Evolutionary conservation across 2,329 filamentous ascomycete species (phyloP), one percentile per base, ranked within the genome.

Genomic region (Xylariales sp.): DNA sequence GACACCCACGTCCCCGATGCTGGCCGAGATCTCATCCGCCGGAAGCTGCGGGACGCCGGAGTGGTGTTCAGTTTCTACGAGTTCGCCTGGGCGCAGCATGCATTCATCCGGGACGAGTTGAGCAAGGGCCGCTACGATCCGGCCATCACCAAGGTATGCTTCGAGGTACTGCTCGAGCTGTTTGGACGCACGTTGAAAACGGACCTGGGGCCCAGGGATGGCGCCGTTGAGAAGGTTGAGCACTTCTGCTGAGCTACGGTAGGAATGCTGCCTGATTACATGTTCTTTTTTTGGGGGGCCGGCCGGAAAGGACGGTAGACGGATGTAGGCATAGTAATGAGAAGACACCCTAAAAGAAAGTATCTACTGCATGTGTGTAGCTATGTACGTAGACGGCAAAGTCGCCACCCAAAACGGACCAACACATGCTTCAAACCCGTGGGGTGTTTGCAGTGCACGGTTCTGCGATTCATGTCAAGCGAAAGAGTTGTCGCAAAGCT

Each of bases 51-150:
- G 51, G 87, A 88, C 16, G 78, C 81, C 5, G 84, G 83, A 8
- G 75, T 83, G 5, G 70, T 75, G 8, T 90, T 91, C 54, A 84
- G 79, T 55, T 95, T 88, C 59, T 88, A 93, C 63, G 90, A 96
- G 66, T 81, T 86, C 47, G 86, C 88, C n/a, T 91, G 88, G 80
- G 89, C 90, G 4, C 90, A 95, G 62, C 90, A 95, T 67, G 90
- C 90, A 5, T 96, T 96, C 57, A 94, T 96, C 59, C 76, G 90
- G 14, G 90, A 96, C 55, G 90, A 96, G 67, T 69, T 93, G 42
- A 89, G 85, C 61, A 95, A 95, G 66, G 90, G 89, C n/a, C 75
- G 90, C 18, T 96, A 95, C 55, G 90, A 96, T 58, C 87, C 90
- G 1, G 88, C 86, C 15, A 74, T 96, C 40, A 81, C 82, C 4